Evolutionary conservation across 805 yeast genomes (phyloP).

Genomic region (Yarrowia porcina): DNA sequence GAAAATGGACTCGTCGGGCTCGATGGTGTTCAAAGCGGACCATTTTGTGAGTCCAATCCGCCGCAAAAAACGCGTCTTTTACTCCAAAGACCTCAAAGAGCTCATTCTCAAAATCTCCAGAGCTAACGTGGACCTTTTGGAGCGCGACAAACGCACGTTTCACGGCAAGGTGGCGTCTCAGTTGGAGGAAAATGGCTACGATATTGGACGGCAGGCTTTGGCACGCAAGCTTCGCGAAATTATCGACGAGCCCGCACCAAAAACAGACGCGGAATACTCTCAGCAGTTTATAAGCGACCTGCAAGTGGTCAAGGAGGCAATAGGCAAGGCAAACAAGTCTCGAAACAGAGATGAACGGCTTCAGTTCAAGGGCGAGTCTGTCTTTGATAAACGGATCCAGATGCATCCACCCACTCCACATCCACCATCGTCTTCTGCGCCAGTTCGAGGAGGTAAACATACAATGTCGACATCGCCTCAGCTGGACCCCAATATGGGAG

Average conservation of each 20-base stretch:
- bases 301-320: background rate
- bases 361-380: background rate
- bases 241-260: background rate
- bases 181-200: slow-evolving; percentile 6
- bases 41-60: slow-evolving; percentile 4
- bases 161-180: slow-evolving; percentile 14
- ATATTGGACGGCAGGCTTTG: background rate
- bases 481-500: background rate
- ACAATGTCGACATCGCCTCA: slow-evolving; percentile 5
- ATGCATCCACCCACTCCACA: background rate
- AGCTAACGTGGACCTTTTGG: background rate
- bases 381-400: background rate
- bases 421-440: background rate
- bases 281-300: background rate
- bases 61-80: slow-evolving; percentile 15
- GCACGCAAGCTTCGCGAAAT: slow-evolving; percentile 7
- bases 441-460: background rate
- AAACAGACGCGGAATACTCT: background rate
- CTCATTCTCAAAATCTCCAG: slow-evolving; percentile 7
- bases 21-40: slow-evolving; percentile 23
- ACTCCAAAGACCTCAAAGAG: slow-evolving; percentile 19
- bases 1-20: slow-evolving; percentile 8
- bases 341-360: slow-evolving; percentile 1
- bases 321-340: background rate
- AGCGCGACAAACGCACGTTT: slow-evolving; percentile 6